Conservation (phyloP, 257 asterid species). For the Nicotiana obtusifolia region DNA sequence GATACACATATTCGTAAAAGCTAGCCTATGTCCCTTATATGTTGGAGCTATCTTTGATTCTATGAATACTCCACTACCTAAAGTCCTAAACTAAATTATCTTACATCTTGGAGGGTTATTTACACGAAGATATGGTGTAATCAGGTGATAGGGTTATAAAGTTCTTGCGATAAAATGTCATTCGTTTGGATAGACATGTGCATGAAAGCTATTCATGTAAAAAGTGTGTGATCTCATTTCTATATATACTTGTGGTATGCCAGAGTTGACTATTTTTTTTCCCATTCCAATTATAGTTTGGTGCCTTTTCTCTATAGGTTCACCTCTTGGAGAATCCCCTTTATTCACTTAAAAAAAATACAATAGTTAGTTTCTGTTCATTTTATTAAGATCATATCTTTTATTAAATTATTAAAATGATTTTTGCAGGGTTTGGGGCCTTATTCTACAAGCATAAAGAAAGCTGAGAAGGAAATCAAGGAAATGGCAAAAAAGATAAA, state of each 20-base stretch:
- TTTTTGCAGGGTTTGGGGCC: slow-evolving; percentile 80
- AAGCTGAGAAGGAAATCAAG: slow-evolving; percentile 77
- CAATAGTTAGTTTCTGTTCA: neutral
- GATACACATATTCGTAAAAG: neutral
- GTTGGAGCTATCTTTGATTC: neutral
- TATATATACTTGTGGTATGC: neutral
- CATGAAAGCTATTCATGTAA: neutral
- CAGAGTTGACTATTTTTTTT: neutral
- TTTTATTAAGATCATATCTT: neutral
- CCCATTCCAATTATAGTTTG: neutral
- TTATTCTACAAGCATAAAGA: slow-evolving; percentile 73
- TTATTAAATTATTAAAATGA: neutral
- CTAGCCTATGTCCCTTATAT: no score
- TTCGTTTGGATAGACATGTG: neutral
- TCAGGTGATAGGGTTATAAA: neutral
- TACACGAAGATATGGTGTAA: neutral
- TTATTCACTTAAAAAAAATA: neutral
- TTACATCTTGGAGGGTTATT: neutral
- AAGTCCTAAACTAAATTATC: neutral
- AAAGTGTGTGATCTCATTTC: neutral
- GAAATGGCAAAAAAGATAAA: slow-evolving; percentile 86
- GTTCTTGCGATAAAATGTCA: neutral
- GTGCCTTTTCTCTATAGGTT: neutral
- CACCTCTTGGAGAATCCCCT: neutral
- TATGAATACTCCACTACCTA: neutral